A percentile compares a stretch with the other conserved stretches of the same genome.
Conservation (phyloP, 805 yeast species). For the Pichia heedii region DNA sequence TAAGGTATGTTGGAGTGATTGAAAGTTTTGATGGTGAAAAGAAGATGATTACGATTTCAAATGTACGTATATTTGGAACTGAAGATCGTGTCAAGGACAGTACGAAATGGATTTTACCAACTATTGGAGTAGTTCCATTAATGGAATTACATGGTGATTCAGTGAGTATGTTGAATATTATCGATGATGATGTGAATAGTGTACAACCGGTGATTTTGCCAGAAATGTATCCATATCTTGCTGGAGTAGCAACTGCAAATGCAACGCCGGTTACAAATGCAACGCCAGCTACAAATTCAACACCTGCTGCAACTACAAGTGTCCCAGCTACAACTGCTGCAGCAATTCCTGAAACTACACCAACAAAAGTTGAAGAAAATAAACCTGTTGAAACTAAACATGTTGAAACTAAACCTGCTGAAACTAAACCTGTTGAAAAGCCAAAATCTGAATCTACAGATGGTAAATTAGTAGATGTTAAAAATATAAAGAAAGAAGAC, state of each 20-base stretch:
- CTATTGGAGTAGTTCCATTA: conserved; percentile 56
- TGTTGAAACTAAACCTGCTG: too few species aligned
- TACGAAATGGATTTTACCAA: conserved; percentile 61
- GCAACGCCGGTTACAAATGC: too few species aligned
- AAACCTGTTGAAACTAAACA: too few species aligned
- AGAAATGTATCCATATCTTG: too few species aligned
- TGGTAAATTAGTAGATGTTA: background rate
- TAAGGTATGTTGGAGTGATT: conserved; percentile 83
- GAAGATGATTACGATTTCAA: conserved; percentile 75
- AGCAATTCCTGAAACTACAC: conserved; percentile 9
- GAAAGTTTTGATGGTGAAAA: conserved; percentile 83
- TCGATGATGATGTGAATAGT: conserved; percentile 61
- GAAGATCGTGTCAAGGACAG: conserved; percentile 80
- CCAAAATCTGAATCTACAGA: conserved; percentile 1
- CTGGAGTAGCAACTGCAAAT: too few species aligned
- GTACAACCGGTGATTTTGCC: conserved; percentile 47
- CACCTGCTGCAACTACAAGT: too few species aligned
- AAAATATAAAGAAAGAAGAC: background rate
- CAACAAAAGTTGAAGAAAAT: conserved; percentile 5
- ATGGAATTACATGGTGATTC: conserved; percentile 88
- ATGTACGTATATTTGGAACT: conserved; percentile 81
- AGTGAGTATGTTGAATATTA: conserved; percentile 78
- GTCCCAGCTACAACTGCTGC: background rate
- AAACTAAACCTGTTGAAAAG: too few species aligned
- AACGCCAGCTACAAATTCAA: too few species aligned